Evolutionary conservation across 768 basidiomycete species (phyloP), one percentile per base, ranked within the genome.

Genomic region (Wakefieldia striispora): DNA sequence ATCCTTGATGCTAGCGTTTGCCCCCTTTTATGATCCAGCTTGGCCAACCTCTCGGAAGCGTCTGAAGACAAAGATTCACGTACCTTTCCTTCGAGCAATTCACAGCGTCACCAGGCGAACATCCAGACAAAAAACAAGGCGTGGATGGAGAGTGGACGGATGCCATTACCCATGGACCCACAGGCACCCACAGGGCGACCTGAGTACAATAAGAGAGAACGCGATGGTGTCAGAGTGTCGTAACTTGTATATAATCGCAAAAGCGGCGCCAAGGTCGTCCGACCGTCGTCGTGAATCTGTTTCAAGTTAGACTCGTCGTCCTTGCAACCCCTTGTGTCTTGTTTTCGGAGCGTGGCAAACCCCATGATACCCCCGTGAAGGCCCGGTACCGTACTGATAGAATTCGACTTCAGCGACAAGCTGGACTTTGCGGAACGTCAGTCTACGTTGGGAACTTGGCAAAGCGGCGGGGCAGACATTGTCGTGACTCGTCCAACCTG

Each of bases 121-220:
- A 19, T 34, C 6, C 24, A 40, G 36, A 55, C 50, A 62, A 62
- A 52, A 27, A 53, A 58, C 49, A 55, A 56, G 43, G 41, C 20
- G 29, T 23, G 33, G 41, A 42, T 13, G 42, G 16, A 36, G 43
- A 47, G 14, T 21, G 13, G 40, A 11, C 21, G 13, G 40, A 11
- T 17, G 41, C 10, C 23, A 34, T 27, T 8, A 34, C 29, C 17
- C 40, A 21, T 39, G 61, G 57, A 56, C 57, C 63, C 10, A 65
- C 60, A 56, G 17, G 49, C 62, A 53, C 60, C 59, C 48, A 62
- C 61, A 59, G 1, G 6, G 34, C 41, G 24, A 59, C 56, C 44
- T 42, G 39, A 52, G 39, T 40, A 63, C 48, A 65, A 63, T 46
- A 54, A 46, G 37, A 33, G 14, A 26, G 26, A 44, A 34, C 12